These are phyloP conservation scores for Chlamydomonas eustigma DNA, from an alignment of 139 green algal genomes.

Conservation along the genomic window DNA sequence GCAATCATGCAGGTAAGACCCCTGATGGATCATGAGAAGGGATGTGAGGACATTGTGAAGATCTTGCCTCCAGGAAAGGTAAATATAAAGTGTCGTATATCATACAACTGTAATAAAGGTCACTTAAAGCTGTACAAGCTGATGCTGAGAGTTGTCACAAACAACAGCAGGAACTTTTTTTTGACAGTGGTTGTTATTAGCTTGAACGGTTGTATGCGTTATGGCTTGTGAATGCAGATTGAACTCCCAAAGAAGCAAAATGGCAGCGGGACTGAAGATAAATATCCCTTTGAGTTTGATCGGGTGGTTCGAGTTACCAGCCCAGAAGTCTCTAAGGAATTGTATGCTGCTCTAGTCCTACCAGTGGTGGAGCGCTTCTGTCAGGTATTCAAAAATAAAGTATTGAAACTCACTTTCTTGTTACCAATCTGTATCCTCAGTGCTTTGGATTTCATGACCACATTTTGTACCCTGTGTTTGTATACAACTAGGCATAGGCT, in stretches of 20 bases:
- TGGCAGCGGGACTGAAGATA: not conserved
- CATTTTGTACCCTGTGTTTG: too few species aligned
- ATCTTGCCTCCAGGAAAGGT: not conserved
- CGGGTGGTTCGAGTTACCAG: conserved; percentile 14
- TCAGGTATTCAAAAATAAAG: too few species aligned
- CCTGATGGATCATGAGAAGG: not conserved
- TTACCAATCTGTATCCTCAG: too few species aligned
- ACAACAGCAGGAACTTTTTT: not conserved
- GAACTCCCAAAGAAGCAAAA: conserved; percentile 11
- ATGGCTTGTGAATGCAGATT: conserved; percentile 13
- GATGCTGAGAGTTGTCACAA: not conserved
- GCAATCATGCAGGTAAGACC: not conserved
- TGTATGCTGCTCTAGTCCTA: conserved; percentile 26
- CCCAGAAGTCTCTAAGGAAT: not conserved
- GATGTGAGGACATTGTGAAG: not conserved
- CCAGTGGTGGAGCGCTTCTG: conserved; percentile 35
- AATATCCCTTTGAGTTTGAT: conserved; percentile 34
- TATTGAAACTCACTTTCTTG: too few species aligned
- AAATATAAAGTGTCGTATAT: not conserved
- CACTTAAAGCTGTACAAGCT: not conserved
- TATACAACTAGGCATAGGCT: too few species aligned
- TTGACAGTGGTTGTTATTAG: not conserved
- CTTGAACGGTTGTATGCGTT: not conserved
- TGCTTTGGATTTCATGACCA: too few species aligned
- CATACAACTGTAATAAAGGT: not conserved